Percentiles rank a stretch among this genome's conserved stretches.
phyloP scores from a whole-genome alignment of 148 eudicot genomes.

The Cornus suecica region DNA sequence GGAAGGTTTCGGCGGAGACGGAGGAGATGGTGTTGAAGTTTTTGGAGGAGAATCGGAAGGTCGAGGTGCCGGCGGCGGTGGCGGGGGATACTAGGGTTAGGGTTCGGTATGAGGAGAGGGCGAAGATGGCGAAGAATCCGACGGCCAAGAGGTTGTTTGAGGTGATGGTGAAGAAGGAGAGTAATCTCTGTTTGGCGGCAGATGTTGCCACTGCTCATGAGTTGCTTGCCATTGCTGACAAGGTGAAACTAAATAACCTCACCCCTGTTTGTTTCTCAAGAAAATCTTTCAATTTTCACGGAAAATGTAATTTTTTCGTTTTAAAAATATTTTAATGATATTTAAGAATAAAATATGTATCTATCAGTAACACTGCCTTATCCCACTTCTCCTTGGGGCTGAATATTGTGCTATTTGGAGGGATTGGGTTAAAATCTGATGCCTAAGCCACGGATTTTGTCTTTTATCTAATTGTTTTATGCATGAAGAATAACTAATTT shows the following conservation, averaged over 20 bases:
- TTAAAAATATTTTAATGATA: too few relatives aligned
- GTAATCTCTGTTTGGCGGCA: constrained; percentile 87
- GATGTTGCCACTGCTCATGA: constrained; percentile 91
- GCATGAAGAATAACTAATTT: background rate
- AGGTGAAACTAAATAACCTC: constrained; percentile 31
- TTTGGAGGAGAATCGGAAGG: constrained; percentile 63
- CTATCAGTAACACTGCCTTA: too few relatives aligned
- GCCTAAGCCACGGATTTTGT: background rate
- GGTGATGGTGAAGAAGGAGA: constrained; percentile 75
- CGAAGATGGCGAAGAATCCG: constrained; percentile 65
- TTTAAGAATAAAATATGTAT: too few relatives aligned
- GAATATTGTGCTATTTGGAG: background rate
- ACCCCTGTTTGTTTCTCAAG: background rate
- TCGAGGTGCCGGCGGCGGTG: constrained; percentile 40
- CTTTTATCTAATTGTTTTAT: background rate
- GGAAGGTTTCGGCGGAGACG: constrained; percentile 70
- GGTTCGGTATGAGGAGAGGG: constrained; percentile 63
- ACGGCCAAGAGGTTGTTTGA: constrained; percentile 78
- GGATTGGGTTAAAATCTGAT: background rate
- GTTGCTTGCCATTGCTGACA: constrained; percentile 78
- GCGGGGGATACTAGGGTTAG: constrained; percentile 27
- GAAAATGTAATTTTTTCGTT: background rate
- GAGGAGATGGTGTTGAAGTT: constrained; percentile 75
- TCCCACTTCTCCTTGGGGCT: too few relatives aligned
- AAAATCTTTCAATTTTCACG: background rate